phyloP scores from a whole-genome alignment of 805 yeast genomes.

The Hanseniaspora lindneri region DNA sequence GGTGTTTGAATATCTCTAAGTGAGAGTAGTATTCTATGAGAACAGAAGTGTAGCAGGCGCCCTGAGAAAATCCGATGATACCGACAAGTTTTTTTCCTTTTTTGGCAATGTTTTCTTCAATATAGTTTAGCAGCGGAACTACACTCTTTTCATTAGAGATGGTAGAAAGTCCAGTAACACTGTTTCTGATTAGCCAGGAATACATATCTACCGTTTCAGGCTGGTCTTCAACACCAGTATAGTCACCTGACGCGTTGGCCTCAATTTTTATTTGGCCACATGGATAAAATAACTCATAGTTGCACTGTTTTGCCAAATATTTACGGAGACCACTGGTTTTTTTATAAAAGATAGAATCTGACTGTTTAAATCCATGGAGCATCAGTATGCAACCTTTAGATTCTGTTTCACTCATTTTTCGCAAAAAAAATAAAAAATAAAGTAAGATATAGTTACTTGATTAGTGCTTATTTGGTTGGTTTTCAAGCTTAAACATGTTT shows the following conservation, averaged over 20 bases:
- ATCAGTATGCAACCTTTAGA: conserved; percentile 46
- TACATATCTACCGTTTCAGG: conserved; percentile 41
- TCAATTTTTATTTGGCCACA: conserved; percentile 59
- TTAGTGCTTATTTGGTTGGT: background rate
- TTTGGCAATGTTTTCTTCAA: conserved; percentile 55
- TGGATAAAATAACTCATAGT: conserved; percentile 60
- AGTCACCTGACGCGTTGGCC: conserved; percentile 24
- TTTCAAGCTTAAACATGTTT: background rate
- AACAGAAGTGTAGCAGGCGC: conserved; percentile 69
- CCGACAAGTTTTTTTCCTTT: conserved; percentile 38
- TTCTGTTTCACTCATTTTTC: background rate
- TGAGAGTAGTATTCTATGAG: conserved; percentile 43
- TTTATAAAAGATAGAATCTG: conserved; percentile 62
- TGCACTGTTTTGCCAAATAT: conserved; percentile 37
- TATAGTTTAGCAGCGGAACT: conserved; percentile 33
- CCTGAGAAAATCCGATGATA: conserved; percentile 82
- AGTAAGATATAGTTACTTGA: background rate
- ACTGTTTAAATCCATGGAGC: conserved; percentile 84
- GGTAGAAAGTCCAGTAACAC: conserved; percentile 29
- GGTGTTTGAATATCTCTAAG: conserved; percentile 24
- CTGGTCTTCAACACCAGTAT: conserved; percentile 38
- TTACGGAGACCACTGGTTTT: conserved; percentile 83
- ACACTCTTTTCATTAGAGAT: conserved; percentile 29
- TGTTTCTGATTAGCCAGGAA: conserved; percentile 60
- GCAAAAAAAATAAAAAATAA: background rate